Evolutionary conservation across 768 basidiomycete species (phyloP).

Genomic region (Mycena indigotica): DNA sequence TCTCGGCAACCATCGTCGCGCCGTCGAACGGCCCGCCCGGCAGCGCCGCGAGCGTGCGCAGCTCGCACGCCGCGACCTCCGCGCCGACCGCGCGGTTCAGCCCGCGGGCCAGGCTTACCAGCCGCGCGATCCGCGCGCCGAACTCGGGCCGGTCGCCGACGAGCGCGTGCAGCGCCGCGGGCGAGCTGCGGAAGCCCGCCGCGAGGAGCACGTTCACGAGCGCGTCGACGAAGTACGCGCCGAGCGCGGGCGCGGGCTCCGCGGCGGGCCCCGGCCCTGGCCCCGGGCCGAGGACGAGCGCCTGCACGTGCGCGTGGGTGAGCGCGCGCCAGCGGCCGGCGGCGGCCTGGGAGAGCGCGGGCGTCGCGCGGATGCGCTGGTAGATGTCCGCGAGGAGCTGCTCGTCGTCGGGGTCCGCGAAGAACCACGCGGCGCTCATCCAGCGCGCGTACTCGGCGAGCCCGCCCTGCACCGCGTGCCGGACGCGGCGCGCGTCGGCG

Average conservation of each 20-base stretch:
- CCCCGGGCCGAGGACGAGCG: slow-evolving; percentile 32
- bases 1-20: slow-evolving; percentile 48
- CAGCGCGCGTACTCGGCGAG: slow-evolving; percentile 51
- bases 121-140: slow-evolving; percentile 40
- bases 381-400: slow-evolving; percentile 47
- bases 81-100: slow-evolving; percentile 63
- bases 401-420: slow-evolving; percentile 51
- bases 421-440: slow-evolving; percentile 54
- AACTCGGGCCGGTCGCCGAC: slow-evolving; percentile 42
- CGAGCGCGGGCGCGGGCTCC: slow-evolving; percentile 32
- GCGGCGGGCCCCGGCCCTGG: no score
- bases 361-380: slow-evolving; percentile 42
- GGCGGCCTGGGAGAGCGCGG: slow-evolving; percentile 44
- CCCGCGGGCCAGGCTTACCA: slow-evolving; percentile 48
- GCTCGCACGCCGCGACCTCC: slow-evolving; percentile 57
- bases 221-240: slow-evolving; percentile 39
- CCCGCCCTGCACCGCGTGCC: slow-evolving; percentile 48
- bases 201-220: slow-evolving; percentile 47
- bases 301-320: slow-evolving; percentile 49
- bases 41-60: slow-evolving; percentile 51
- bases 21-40: slow-evolving; percentile 45
- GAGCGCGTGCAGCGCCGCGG: slow-evolving; percentile 37
- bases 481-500: slow-evolving; percentile 43
- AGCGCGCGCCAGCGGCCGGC: slow-evolving; percentile 60
- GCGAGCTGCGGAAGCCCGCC: slow-evolving; percentile 34